phyloP scores from a whole-genome alignment of 345 rosid species.

The Eutrema yunnanense region DNA sequence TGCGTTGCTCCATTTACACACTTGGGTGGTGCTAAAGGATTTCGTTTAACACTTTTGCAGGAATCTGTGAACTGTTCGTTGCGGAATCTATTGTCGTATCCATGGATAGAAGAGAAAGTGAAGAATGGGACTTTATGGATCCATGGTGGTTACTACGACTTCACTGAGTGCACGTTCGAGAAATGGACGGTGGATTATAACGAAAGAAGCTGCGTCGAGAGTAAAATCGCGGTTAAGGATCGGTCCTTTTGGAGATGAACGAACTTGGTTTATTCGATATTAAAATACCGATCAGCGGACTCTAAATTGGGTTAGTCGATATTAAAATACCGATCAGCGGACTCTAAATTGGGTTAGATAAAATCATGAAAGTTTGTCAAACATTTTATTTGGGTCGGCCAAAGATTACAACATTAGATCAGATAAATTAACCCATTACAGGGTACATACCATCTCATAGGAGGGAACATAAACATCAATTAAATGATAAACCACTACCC shows the following conservation, averaged over 20 bases:
- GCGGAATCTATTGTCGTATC: conserved; percentile 61
- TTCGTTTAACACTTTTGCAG: conserved; percentile 24
- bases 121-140: conserved; percentile 47
- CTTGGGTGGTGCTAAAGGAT: background rate
- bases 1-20: background rate
- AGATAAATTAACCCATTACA: too few relatives aligned
- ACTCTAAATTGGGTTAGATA: background rate
- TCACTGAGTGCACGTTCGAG: conserved; percentile 67
- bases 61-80: conserved; percentile 72
- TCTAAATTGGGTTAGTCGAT: too few relatives aligned
- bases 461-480: too few relatives aligned
- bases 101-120: conserved; percentile 76
- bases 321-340: too few relatives aligned
- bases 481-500: too few relatives aligned
- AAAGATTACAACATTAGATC: too few relatives aligned
- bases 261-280: background rate
- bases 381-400: too few relatives aligned
- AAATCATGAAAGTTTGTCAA: background rate
- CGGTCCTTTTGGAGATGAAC: conserved; percentile 50
- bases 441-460: too few relatives aligned
- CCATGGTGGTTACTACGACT: conserved; percentile 84
- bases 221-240: conserved; percentile 37
- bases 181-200: conserved; percentile 78
- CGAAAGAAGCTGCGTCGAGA: conserved; percentile 27
- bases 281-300: too few relatives aligned